Conservation (phyloP, 1,284 basidiomycete genomes). For the Ustilago curta region DNA sequence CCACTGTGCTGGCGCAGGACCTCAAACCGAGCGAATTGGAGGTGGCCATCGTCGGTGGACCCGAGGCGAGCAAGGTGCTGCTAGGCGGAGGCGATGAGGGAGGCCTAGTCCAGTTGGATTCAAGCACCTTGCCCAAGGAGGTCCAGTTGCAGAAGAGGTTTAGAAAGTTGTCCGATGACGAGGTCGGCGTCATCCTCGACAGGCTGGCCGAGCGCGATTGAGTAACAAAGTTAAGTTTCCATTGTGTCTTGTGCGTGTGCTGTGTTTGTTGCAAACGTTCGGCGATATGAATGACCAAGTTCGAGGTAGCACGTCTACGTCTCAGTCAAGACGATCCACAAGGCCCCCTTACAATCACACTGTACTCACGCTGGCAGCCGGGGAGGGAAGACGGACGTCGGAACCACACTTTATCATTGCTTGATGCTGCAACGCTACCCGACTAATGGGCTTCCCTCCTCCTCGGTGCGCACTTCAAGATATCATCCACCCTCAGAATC, state of each 20-base stretch:
- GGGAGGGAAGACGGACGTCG: too few relatives aligned
- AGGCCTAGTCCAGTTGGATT: slow-evolving; percentile 19
- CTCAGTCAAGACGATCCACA: too few relatives aligned
- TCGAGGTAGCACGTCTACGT: too few relatives aligned
- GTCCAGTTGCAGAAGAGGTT: slow-evolving; percentile 59
- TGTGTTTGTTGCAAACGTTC: too few relatives aligned
- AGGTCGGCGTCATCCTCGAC: slow-evolving; percentile 63
- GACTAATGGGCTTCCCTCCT: slow-evolving; percentile 73
- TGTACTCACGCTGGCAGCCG: too few relatives aligned
- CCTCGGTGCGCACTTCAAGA: slow-evolving; percentile 74
- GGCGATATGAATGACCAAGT: too few relatives aligned
- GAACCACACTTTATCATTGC: too few relatives aligned
- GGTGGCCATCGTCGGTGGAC: slow-evolving; percentile 71
- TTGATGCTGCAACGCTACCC: too few relatives aligned
- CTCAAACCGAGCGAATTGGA: slow-evolving; percentile 79
- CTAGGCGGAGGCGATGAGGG: slow-evolving; percentile 16
- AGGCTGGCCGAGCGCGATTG: slow-evolving; percentile 66
- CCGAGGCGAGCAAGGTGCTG: slow-evolving; percentile 30
- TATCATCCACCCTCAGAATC: slow-evolving; percentile 86
- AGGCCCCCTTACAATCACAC: too few relatives aligned
- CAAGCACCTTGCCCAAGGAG: slow-evolving; percentile 36
- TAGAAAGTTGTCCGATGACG: slow-evolving; percentile 59
- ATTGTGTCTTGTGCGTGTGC: too few relatives aligned
- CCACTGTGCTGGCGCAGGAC: slow-evolving; percentile 91
- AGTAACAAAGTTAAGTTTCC: background rate